Percentiles rank a stretch among this genome's conserved stretches.
These are phyloP conservation scores for Solanum sejunctum DNA, from an alignment of 257 asterid genomes.

Conservation along the genomic window DNA sequence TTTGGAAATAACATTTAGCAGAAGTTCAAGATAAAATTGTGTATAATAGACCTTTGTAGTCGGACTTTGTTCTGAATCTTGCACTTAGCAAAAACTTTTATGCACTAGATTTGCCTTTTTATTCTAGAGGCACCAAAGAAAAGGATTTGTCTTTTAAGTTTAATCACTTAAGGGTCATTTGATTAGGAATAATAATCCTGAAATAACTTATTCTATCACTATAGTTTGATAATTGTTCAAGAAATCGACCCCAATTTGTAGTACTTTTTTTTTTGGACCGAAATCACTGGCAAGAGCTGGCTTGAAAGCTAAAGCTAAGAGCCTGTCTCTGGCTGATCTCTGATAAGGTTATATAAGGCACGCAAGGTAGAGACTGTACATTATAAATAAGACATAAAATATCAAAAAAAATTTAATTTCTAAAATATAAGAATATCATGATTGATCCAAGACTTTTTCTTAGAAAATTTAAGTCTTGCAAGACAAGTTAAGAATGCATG, in stretches of 20 bases:
- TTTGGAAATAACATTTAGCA: too few relatives aligned
- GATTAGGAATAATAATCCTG: too few relatives aligned
- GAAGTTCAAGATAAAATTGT: too few relatives aligned
- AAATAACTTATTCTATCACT: too few relatives aligned
- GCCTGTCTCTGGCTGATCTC: background rate
- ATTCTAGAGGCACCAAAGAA: background rate
- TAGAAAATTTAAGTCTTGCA: background rate
- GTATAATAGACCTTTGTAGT: too few relatives aligned
- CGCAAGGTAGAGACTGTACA: background rate
- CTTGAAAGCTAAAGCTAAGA: background rate
- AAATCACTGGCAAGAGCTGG: background rate
- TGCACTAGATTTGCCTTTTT: too few relatives aligned
- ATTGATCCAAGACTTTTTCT: background rate
- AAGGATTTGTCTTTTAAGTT: background rate
- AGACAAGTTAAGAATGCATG: background rate
- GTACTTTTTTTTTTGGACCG: background rate
- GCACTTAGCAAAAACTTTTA: rapidly evolving
- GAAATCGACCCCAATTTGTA: background rate
- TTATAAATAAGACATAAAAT: background rate
- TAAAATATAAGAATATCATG: background rate
- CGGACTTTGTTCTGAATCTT: rapidly evolving
- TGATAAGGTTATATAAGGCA: background rate
- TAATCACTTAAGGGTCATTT: background rate
- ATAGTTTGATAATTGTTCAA: background rate
- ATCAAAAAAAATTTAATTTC: background rate